Base-by-base conservation (phyloP, 2,329 filamentous ascomycete genomes). In the Cladophialophora bantiana region DNA sequence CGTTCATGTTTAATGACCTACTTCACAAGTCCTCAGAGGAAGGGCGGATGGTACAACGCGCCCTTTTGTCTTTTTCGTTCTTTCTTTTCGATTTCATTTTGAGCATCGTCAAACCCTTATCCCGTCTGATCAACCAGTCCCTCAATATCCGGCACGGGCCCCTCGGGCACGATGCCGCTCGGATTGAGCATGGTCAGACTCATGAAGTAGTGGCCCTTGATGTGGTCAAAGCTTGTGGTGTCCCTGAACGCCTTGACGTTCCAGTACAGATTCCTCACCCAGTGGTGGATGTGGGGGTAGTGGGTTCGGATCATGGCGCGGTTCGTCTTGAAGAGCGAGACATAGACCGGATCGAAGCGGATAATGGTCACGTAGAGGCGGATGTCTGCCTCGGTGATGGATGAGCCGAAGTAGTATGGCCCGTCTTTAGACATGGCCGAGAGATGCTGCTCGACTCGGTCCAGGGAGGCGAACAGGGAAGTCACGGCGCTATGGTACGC, bases 241-340 rank as follows among this genome's bases (percentile, higher is more conserved):
- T 77, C 74, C 65, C 73, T 77, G 64, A 83, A 83, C 2, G 79
- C 79, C 3, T 73, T 73, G 3, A 77, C 76, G 48, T 75, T 75
- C 75, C 80, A 83, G 67, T 83, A 84, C 20, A 84, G 67, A 31
- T 75, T 76, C 67, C 80, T 73, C 70, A 82, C 73, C 82, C 82
- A 84, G 26, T 75, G 73, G 66, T 83, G 77, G 42, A 84, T 76
- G 2, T 74, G 69, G 53, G 81, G 81, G 68, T 87, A 89, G 70
- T 89, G 85, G 70, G 87, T 81, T 2, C 87, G 80, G 64, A 90
- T 86, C 73, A 85, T 87, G 72, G 83, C 86, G 18, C 88, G 72
- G 67, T 89, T 90, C 70, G 87, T 89, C 80, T 91, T 91, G 83
- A 94, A 94, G 78, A 94, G 89, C 75, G 91, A 89, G 67, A 94